Evolutionary conservation across 2,329 filamentous ascomycete species (phyloP).

Genomic region (Hypoxylon sp.): DNA sequence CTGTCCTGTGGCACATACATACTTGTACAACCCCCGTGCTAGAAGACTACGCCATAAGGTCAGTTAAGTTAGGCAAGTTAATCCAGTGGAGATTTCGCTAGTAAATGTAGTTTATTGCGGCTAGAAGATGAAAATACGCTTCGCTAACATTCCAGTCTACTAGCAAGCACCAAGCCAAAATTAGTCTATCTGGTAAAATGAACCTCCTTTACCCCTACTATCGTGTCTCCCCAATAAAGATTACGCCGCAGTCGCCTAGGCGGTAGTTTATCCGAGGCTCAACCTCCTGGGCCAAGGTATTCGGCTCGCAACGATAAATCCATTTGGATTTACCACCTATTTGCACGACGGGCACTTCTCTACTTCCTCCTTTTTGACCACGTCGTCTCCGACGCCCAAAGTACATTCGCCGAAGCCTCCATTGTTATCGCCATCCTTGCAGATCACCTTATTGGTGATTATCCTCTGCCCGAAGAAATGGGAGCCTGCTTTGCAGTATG

Average conservation of each 20-base stretch:
- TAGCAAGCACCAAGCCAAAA: neutral
- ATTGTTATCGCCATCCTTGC: neutral
- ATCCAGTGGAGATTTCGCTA: neutral
- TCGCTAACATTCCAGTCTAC: neutral
- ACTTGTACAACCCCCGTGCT: no score
- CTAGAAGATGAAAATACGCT: neutral
- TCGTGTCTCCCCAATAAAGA: neutral
- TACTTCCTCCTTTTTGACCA: neutral
- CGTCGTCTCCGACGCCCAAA: neutral
- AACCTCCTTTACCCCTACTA: neutral
- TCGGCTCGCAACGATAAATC: neutral
- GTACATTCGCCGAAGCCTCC: slow-evolving; percentile 1
- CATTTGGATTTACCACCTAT: neutral
- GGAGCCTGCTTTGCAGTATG: neutral
- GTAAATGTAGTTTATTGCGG: neutral
- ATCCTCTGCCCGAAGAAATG: neutral
- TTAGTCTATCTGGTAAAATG: neutral
- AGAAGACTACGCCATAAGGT: no score
- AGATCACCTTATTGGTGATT: neutral
- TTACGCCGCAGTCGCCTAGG: neutral
- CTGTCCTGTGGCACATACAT: no score
- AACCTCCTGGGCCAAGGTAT: neutral
- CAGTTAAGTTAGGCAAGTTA: neutral
- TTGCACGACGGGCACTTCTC: neutral
- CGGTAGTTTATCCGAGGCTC: neutral